Evolutionary conservation across 1,284 basidiomycete species (phyloP).

Genomic region (Macrocystidia cucumis): DNA sequence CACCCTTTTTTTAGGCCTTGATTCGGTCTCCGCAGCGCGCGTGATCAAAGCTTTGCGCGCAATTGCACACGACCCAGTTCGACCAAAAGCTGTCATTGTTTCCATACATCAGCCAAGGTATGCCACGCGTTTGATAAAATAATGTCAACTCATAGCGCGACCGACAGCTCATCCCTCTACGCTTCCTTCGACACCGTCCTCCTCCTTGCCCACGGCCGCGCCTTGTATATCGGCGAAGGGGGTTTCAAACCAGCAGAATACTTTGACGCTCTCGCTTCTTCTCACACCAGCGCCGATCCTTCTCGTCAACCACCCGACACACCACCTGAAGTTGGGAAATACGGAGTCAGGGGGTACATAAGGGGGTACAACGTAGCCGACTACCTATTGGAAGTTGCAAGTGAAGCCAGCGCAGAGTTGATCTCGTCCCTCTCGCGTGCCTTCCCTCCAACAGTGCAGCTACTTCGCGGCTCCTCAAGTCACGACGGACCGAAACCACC

Average conservation of each 20-base stretch:
- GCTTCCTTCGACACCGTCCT: constrained; percentile 79
- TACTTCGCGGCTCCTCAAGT: too few relatives aligned
- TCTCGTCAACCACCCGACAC: constrained; percentile 29
- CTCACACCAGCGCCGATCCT: too few relatives aligned
- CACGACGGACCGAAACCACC: too few relatives aligned
- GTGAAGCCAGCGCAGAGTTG: too few relatives aligned
- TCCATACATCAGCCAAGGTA: constrained; percentile 84
- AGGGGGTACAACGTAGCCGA: constrained; percentile 87
- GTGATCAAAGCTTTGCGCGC: constrained; percentile 69
- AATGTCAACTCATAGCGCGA: too few relatives aligned
- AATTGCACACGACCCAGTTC: constrained; percentile 62
- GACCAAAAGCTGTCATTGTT: constrained; percentile 76
- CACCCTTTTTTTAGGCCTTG: constrained; percentile 42
- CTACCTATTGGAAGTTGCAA: constrained; percentile 81
- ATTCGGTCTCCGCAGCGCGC: constrained; percentile 81
- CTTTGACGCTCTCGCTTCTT: constrained; percentile 46
- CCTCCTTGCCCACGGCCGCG: constrained; percentile 69
- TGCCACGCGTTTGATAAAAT: too few relatives aligned
- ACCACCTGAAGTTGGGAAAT: constrained; percentile 22
- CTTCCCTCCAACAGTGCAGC: too few relatives aligned
- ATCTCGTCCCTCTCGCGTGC: too few relatives aligned
- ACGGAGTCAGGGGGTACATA: too few relatives aligned
- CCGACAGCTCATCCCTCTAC: constrained; percentile 59
- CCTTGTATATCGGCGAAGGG: constrained; percentile 78
- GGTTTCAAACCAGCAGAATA: constrained; percentile 56